These are phyloP conservation scores for Globisporangium paddicum DNA, from an alignment of 352 stramenopile species.

Conservation along the genomic window DNA sequence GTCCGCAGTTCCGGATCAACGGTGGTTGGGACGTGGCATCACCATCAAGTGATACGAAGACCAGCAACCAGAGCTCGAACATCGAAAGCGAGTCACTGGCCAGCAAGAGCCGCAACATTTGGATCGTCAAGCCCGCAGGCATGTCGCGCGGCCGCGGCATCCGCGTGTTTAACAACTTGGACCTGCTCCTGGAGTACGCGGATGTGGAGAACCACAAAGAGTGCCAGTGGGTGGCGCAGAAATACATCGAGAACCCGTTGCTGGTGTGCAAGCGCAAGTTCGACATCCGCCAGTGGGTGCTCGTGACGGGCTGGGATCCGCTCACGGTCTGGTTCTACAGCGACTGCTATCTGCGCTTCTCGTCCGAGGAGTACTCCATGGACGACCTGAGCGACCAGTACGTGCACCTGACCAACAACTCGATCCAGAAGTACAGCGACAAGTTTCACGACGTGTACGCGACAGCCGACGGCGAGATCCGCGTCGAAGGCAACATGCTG, in stretches of 20 bases:
- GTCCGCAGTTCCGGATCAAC: constrained; percentile 74
- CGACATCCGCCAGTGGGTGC: constrained; percentile 91
- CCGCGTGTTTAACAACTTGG: constrained; percentile 82
- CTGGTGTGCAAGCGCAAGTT: constrained; percentile 89
- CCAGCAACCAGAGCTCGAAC: constrained; percentile 5
- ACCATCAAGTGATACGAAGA: neutral
- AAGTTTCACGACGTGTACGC: constrained; percentile 84
- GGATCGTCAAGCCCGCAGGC: constrained; percentile 92
- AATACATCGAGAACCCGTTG: constrained; percentile 88
- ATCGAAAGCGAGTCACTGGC: neutral
- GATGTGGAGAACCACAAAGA: constrained; percentile 86
- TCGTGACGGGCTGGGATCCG: constrained; percentile 92
- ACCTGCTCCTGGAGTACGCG: constrained; percentile 76
- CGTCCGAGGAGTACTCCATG: constrained; percentile 76
- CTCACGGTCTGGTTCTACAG: constrained; percentile 92
- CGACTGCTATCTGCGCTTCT: constrained; percentile 91
- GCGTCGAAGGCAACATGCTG: constrained; percentile 68
- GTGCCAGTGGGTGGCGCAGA: constrained; percentile 85
- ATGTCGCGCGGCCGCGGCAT: constrained; percentile 87
- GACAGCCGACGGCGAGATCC: constrained; percentile 56
- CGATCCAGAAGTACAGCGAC: constrained; percentile 89
- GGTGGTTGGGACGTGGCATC: constrained; percentile 36
- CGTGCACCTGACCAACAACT: constrained; percentile 94
- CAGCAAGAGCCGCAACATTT: constrained; percentile 74
- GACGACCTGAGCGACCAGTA: constrained; percentile 84